Evolutionary conservation across 345 rosid species (phyloP).

Genomic region (Stellera chamaejasme): DNA sequence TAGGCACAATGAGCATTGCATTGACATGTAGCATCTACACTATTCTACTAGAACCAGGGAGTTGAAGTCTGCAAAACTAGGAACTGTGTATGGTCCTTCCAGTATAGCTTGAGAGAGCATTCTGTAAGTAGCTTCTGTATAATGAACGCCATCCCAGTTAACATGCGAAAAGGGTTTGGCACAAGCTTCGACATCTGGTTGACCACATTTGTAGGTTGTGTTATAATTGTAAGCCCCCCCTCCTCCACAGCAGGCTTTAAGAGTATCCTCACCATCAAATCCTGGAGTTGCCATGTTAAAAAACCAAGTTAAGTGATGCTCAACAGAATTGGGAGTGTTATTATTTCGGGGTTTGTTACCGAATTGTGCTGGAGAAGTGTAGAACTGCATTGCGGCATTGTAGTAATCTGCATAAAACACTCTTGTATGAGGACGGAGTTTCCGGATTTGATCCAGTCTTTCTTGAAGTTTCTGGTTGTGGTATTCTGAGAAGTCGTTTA

Average conservation of each 20-base stretch:
- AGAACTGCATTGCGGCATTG: slow-evolving; percentile 19
- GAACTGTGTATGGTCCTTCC: not conserved
- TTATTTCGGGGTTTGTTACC: slow-evolving; percentile 17
- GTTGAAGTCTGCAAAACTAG: not conserved
- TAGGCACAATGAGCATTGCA: too few relatives aligned
- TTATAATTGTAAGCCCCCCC: slow-evolving; percentile 40
- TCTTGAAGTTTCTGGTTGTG: slow-evolving; percentile 29
- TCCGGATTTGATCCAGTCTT: slow-evolving; percentile 14
- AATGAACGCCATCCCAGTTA: slow-evolving; percentile 46
- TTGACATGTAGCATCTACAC: too few relatives aligned
- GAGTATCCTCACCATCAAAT: slow-evolving; percentile 8
- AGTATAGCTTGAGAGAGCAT: slow-evolving; percentile 10
- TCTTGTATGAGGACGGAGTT: slow-evolving; percentile 23
- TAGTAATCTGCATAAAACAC: slow-evolving; percentile 33
- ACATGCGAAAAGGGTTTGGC: slow-evolving; percentile 26
- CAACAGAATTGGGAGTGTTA: not conserved
- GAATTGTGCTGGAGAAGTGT: slow-evolving; percentile 22
- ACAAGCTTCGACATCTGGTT: slow-evolving; percentile 14
- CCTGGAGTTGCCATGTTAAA: slow-evolving; percentile 17
- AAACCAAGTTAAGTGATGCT: not conserved
- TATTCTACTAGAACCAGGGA: too few relatives aligned
- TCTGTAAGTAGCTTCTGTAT: slow-evolving; percentile 23
- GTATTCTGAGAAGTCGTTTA: slow-evolving; percentile 26
- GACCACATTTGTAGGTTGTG: slow-evolving; percentile 17
- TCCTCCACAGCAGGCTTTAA: slow-evolving; percentile 36